Evolutionary conservation across 768 basidiomycete genomes (phyloP).

Genomic region (Naganishia onofrii): DNA sequence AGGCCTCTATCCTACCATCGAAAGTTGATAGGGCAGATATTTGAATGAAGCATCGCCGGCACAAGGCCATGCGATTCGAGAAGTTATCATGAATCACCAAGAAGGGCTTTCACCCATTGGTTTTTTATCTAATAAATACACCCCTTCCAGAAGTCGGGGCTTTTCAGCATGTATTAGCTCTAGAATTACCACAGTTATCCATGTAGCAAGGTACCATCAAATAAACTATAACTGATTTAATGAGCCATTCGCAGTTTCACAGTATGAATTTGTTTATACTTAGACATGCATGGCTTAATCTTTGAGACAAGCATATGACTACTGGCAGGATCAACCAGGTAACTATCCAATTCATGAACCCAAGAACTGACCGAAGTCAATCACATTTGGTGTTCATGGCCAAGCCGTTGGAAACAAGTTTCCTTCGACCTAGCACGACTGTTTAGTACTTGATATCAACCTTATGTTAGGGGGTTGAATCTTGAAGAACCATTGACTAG

Average conservation of each 20-base stretch:
- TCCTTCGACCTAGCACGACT: constrained; percentile 25
- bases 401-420: constrained; percentile 23
- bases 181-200: constrained; percentile 78
- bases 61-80: constrained; percentile 70
- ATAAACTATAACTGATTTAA: constrained; percentile 81
- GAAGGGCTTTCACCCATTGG: constrained; percentile 55
- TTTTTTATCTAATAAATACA: constrained; percentile 74
- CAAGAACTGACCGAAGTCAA: constrained; percentile 9
- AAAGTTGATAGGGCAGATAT: constrained; percentile 75
- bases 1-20: constrained; percentile 71
- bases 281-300: constrained; percentile 80
- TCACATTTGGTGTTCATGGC: constrained; percentile 4
- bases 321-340: constrained; percentile 82
- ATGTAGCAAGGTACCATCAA: constrained; percentile 73
- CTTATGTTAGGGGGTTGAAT: constrained; percentile 32
- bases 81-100: constrained; percentile 75
- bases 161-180: constrained; percentile 72
- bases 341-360: constrained; percentile 58
- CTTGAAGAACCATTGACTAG: constrained; percentile 37
- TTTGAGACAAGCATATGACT: constrained; percentile 81
- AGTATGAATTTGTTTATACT: constrained; percentile 70
- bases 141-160: constrained; percentile 69
- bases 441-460: constrained; percentile 33
- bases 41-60: constrained; percentile 69
- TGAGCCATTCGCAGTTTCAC: constrained; percentile 79